Conservation (phyloP, 257 asterid genomes). For the Echites panduratus region DNA sequence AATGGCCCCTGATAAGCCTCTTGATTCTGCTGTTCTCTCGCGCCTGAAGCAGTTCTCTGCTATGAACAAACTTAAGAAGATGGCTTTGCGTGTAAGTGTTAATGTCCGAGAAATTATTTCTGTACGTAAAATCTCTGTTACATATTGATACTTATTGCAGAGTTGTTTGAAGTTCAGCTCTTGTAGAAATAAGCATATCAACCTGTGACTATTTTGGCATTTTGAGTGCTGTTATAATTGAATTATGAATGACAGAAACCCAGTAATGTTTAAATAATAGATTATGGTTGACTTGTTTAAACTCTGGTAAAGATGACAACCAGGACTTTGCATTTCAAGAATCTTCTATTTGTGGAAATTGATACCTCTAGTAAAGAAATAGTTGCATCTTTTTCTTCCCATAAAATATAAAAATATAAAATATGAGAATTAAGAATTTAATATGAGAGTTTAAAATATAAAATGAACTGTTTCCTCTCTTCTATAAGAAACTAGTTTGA, state of each 20-base stretch:
- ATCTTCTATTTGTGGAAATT: background rate
- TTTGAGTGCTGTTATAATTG: background rate
- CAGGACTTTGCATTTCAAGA: background rate
- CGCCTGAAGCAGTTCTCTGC: slow-evolving; percentile 97
- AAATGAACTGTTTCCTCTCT: background rate
- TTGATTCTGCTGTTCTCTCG: slow-evolving; percentile 88
- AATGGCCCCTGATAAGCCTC: slow-evolving; percentile 92
- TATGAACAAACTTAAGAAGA: slow-evolving; percentile 94
- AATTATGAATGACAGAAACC: background rate
- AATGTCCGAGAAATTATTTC: background rate
- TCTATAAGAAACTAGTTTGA: background rate
- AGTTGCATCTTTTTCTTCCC: background rate
- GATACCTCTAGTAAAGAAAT: background rate
- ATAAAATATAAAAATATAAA: no score
- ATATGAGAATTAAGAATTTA: no score
- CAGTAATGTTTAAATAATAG: background rate
- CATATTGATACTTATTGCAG: background rate
- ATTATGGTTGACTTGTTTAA: background rate
- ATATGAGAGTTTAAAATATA: no score
- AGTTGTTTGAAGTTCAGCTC: background rate
- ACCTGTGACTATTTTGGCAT: background rate
- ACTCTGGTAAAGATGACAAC: background rate
- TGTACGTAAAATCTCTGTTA: background rate
- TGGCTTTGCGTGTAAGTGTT: slow-evolving; percentile 88
- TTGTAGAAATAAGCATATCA: background rate